Evolutionary conservation across 768 basidiomycete genomes (phyloP).

Genomic region (Hebeloma cylindrosporum): DNA sequence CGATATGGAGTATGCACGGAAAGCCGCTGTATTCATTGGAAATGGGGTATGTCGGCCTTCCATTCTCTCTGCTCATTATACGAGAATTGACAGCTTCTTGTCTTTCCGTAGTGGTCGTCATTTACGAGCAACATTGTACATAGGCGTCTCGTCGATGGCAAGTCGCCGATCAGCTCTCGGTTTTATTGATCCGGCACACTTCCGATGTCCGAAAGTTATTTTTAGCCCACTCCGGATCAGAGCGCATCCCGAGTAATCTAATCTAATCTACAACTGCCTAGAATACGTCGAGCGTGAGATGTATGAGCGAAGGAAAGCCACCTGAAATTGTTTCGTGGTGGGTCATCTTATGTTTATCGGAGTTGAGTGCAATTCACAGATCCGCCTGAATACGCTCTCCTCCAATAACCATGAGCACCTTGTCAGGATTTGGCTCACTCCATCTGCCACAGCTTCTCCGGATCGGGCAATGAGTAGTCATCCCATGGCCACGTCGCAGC

Average conservation of each 20-base stretch:
- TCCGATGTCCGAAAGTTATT: too few species aligned
- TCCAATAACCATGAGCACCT: too few species aligned
- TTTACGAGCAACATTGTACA: constrained; percentile 19
- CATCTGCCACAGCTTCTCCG: too few species aligned
- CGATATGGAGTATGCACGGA: constrained; percentile 53
- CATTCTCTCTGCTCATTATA: not conserved
- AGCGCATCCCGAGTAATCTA: not conserved
- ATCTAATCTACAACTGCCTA: not conserved
- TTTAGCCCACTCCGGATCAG: not conserved
- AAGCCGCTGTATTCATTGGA: constrained; percentile 50
- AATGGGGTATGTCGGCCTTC: constrained; percentile 53
- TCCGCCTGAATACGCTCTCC: too few species aligned
- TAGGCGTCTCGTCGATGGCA: constrained; percentile 13
- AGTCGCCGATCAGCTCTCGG: constrained; percentile 12
- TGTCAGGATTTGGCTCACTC: too few species aligned
- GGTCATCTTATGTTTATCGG: too few species aligned
- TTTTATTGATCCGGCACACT: constrained; percentile 14
- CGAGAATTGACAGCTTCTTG: not conserved
- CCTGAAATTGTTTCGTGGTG: too few species aligned
- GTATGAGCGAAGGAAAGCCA: too few species aligned
- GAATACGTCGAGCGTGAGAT: too few species aligned
- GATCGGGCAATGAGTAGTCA: too few species aligned
- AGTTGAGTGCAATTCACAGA: too few species aligned
- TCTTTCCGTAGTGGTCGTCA: constrained; percentile 14
- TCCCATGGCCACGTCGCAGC: too few species aligned